Base-by-base conservation (phyloP, 257 asterid species). In the Primulina eburnea region DNA sequence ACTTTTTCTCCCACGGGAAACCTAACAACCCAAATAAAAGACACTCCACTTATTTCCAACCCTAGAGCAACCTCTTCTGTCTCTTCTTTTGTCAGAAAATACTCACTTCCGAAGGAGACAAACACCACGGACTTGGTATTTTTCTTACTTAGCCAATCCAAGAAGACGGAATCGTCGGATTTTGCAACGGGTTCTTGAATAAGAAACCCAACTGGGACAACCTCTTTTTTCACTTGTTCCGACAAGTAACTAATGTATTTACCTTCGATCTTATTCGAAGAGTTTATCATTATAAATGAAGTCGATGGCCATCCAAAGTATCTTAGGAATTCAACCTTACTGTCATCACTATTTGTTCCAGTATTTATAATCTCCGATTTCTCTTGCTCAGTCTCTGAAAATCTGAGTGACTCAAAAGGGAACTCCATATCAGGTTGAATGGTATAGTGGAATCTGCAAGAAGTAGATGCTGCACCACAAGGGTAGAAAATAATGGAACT, bases 21-120 rank as follows among this genome's bases (percentile, higher is more conserved):
- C 59, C 70, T 35, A 7, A 74, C 50, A 2, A 68, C 73, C 78
- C 78, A 74, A 59, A 74, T 60, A 69, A 67, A 73, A 60, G 40
- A 60, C 5, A 62, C 18, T 7, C 24, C 37, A 9, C 71, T 62
- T 1, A 52, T 18, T 20, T 67, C 53, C 6, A 69, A n/a, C 9
- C 71, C 71, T 7, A 10, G 2, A 35, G 60, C 70, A 6, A 35
- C 64, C 65, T 37, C 70, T 43, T 40, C 72, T 6, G 60, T 73
- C 24, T 58, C 62, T 61, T 74, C 65, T 32, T 60, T 61, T 5
- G 73, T 61, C 20, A 74, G 74, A 28, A 74, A 74, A 47, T 43
- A 67, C 61, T 74, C 70, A 9, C 34, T 67, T 62, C 74, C 74
- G 38, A 68, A 74, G 7, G 73, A 74, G 69, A 68, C 60, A 17